Evolutionary conservation across 306 rosid genomes (phyloP).

Genomic region (Geum urbanum): DNA sequence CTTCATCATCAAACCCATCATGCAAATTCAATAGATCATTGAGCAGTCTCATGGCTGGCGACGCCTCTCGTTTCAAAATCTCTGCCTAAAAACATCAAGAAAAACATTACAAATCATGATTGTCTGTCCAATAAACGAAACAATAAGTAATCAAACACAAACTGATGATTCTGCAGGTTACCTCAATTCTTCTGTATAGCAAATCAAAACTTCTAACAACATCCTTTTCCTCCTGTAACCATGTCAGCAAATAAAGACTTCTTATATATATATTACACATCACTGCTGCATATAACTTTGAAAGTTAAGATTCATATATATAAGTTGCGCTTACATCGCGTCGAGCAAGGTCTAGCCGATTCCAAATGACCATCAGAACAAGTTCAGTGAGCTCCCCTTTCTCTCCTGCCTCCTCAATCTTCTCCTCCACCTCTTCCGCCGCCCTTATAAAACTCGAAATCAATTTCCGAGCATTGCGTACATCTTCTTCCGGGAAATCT

Average conservation of each 20-base stretch:
- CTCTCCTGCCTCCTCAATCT: slow-evolving; percentile 93
- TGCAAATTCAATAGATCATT: slow-evolving; percentile 82
- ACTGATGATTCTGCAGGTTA: slow-evolving; percentile 10
- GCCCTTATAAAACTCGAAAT: slow-evolving; percentile 74
- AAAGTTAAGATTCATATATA: too few species aligned
- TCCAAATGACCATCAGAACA: slow-evolving; percentile 93
- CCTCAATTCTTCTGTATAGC: slow-evolving; percentile 93
- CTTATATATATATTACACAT: neutral
- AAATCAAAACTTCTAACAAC: slow-evolving; percentile 85
- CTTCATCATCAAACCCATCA: slow-evolving; percentile 61
- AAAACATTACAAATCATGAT: slow-evolving; percentile 7
- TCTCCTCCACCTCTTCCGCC: slow-evolving; percentile 94
- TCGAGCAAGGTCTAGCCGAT: slow-evolving; percentile 94
- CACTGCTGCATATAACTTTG: neutral
- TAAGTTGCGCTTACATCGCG: slow-evolving; percentile 67
- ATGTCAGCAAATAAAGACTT: slow-evolving; percentile 2
- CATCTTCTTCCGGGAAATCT: slow-evolving; percentile 82
- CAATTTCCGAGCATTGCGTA: slow-evolving; percentile 61
- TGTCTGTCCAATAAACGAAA: neutral
- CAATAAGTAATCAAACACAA: too few species aligned
- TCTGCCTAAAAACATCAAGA: slow-evolving; percentile 52
- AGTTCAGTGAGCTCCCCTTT: slow-evolving; percentile 88
- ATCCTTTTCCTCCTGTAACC: slow-evolving; percentile 85
- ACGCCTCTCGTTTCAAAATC: slow-evolving; percentile 80
- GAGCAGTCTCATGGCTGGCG: slow-evolving; percentile 88